Percentiles rank a stretch among this genome's conserved stretches.
phyloP scores from a whole-genome alignment of 2,329 filamentous ascomycete genomes.

The Trichoderma polysporum region DNA sequence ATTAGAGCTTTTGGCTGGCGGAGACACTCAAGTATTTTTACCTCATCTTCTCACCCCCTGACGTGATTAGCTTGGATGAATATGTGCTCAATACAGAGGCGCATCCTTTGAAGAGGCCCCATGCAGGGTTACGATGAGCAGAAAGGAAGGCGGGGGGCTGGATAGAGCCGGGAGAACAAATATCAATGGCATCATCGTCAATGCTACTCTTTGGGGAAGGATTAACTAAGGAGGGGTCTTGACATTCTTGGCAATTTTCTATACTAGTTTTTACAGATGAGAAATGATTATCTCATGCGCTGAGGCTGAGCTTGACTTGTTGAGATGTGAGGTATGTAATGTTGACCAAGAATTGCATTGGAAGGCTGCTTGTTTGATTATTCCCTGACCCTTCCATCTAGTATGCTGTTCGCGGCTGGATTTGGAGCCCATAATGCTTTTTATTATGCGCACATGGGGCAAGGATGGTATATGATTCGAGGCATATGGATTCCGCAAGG shows the following conservation, averaged over 20 bases:
- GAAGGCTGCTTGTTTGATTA: no score
- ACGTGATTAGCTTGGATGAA: constrained; percentile 65
- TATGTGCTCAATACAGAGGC: constrained; percentile 61
- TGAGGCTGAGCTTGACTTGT: background rate
- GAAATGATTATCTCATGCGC: background rate
- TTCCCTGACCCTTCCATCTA: no score
- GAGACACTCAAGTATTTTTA: constrained; percentile 78
- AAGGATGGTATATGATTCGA: background rate
- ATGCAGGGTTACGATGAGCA: background rate
- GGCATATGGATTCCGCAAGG: background rate
- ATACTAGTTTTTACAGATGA: background rate
- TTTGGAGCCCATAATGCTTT: no score
- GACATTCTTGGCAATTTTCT: background rate
- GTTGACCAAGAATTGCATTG: background rate
- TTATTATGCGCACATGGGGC: background rate
- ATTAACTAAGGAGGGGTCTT: background rate
- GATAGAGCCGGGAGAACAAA: background rate
- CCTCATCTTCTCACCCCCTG: constrained; percentile 64
- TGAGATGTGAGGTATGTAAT: background rate
- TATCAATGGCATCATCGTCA: background rate
- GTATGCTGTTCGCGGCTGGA: no score
- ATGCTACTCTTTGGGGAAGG: background rate
- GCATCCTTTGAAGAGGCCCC: constrained; percentile 38
- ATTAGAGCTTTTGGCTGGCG: constrained; percentile 67
- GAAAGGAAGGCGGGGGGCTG: background rate